Evolutionary conservation across 208 protist genomes (phyloP), one percentile per base, ranked within the genome.

Genomic region (Wallacemonas sp.): DNA sequence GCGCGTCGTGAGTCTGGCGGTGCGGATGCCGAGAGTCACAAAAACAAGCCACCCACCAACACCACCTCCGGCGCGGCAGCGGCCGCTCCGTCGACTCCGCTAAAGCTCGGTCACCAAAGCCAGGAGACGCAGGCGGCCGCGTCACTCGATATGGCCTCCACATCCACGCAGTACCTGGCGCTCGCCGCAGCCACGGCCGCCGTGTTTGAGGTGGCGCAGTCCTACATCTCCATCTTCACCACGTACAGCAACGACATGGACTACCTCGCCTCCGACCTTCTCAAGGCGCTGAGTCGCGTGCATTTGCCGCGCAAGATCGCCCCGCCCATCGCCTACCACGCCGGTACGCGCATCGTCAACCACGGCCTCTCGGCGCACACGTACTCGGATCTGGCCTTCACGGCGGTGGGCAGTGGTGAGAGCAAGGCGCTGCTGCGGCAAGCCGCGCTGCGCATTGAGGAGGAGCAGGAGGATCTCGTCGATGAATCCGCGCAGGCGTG

Each of bases 321-420:
- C 1, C 66, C 71, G 5, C 80, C 88, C 2, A 81, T 88, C 39
- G 70, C 78, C 41, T 72, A 79, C 56, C 76, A 63, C 62, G 62
- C 55, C 1, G 76, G 74, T 6, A 49, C 32, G 17, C 46, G 36
- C 54, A 81, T 86, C 17, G 47, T 63, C 29, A 60, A 58, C 34
- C 56, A 43, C 5, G 56, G 32, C 14, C 72, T 56, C 61, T 87
- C 89, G 0, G 72, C 80, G 9, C 64, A 70, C 34, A 89, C 81
- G 11, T 74, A 90, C 55, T 81, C 80, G 4, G 91, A 96, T 57
- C 61, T 96, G 19, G 78, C 69, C n/a, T 96, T 85, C 70, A 75
- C 79, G 24, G 86, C 77, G 17, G 78, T 96, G 14, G 84, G 86
- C 14, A 72, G 78, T 33, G 72, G 79, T 23, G 87, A 92, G 54